Evolutionary conservation across 805 yeast species (phyloP), one percentile per base, ranked within the genome.

Genomic region (Maudiozyma saulgeensis): DNA sequence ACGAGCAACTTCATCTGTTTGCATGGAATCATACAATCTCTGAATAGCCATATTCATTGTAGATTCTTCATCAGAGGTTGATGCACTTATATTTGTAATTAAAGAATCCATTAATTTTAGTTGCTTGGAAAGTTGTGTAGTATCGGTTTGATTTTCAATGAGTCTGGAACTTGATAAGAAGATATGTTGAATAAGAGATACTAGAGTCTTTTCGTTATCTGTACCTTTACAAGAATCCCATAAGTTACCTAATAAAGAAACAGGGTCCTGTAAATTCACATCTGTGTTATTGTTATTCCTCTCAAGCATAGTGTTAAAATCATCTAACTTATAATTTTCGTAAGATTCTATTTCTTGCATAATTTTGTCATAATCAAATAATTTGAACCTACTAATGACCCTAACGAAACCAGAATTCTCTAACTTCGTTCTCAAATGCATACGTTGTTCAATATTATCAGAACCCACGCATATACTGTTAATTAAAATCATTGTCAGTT

Each of bases 1-100:
- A 48, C 85, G 73, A 13, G 96, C 96, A 63, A 84, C 85, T 51
- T 88, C 96, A 65, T 93, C 98, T 0, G 96, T 87, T 57, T 82
- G 82, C 68, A 90, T 76, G 9, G 91, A 76, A 41, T 88, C 82
- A 51, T 79, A 75, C 41, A 93, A 73, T 49, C 83, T 72, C 60
- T 87, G 93, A 34, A 90, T 85, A 1, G 95, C 87, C 54, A 88
- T 80, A 47, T 85, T 87, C 62, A 88, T 76, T 18, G 87, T 82
- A 11, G 84, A 75, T 46, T 82, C 86, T 51, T 75, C 75, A 54
- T 75, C 75, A 5, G 60, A 49, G 56, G 67, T 67, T 1, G 79
- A 63, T 3, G 76, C 80, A 2, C 84, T 75, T 13, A 84, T 79
- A 59, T 82, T 81, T 41, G 87, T 81, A 32, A 85, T 73, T 51